A percentile compares a stretch with the other conserved stretches of the same genome.
Evolutionary conservation across 495 filamentous ascomycete species (phyloP).

Genomic region (Echria macrotheca): DNA sequence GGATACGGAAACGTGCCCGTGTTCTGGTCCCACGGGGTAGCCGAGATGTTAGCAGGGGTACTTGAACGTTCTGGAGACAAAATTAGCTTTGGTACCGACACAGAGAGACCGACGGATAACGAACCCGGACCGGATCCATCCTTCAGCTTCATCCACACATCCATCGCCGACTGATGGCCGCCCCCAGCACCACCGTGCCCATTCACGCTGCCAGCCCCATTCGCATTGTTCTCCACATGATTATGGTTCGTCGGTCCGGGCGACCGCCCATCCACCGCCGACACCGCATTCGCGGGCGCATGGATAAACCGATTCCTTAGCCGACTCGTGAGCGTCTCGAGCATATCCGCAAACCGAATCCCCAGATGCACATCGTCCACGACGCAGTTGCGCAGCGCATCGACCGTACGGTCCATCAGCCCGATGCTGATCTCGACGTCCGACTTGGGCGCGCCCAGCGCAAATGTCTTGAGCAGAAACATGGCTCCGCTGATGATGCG

Average conservation of each 20-base stretch:
- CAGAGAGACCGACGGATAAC: constrained; percentile 7
- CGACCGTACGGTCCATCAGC: constrained; percentile 73
- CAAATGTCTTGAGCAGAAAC: constrained; percentile 91
- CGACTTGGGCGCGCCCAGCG: constrained; percentile 81
- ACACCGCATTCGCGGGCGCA: constrained; percentile 35
- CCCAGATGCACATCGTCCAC: constrained; percentile 97
- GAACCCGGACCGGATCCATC: constrained; percentile 21
- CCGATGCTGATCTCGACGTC: constrained; percentile 77
- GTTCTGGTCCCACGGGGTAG: constrained; percentile 49
- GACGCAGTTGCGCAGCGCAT: constrained; percentile 75
- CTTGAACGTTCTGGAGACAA: constrained; percentile 34
- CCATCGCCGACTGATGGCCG: too few species aligned
- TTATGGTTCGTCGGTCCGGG: constrained; percentile 21
- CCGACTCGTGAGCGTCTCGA: constrained; percentile 72
- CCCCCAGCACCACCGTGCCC: background rate
- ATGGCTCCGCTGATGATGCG: constrained; percentile 91
- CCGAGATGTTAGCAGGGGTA: constrained; percentile 47
- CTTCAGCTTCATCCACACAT: constrained; percentile 29
- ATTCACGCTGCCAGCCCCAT: constrained; percentile 27
- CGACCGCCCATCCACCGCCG: constrained; percentile 33
- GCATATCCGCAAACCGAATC: constrained; percentile 85
- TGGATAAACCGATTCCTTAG: constrained; percentile 70
- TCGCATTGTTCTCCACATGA: constrained; percentile 22
- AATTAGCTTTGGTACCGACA: too few species aligned
- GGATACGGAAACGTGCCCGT: constrained; percentile 45